Base-by-base conservation (phyloP, 352 stramenopile genomes). In the Vaucheria bursata region DNA sequence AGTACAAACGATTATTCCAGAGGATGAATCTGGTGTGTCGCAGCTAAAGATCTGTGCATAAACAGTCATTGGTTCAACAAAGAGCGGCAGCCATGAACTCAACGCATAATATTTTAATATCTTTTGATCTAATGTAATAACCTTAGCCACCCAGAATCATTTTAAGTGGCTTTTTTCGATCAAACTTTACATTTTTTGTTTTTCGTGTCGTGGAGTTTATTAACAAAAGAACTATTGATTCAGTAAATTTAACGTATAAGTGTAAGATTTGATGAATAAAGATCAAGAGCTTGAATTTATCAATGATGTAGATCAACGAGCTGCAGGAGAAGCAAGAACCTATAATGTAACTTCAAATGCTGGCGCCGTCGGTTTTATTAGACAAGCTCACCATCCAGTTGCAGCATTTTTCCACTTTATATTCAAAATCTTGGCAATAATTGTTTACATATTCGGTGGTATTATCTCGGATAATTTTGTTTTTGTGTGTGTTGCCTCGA, bases 401-500 rank as follows among this genome's bases (percentile, higher is more conserved):
- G 91, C 94, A 25, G 92, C 90, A 8, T 90, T 98, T 66, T 98
- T 98, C 86, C 95, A 98, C 79, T 78, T 98, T 32, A 75, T 98
- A 8, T 99, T 98, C 88, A 99, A 99, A 88, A 86, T 74, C 7
- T 71, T 95, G 37, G 93, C 95, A 29, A 76, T 98, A 34, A 87
- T 93, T 36, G 74, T 97, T 70, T 99, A 98, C 85, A 85, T 98
- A 31, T 96, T 98, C 77, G 92, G 92, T n/a, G 85, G 85, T 50
- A 85, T 94, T 50, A 79, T 85, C 18, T 86, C 84, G 69, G 74
- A 77, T 76, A 96, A 93, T 87, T 97, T 96, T 77, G 91, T 98
- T 45, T 96, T 97, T 78, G 90, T 97, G 75, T 98, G 96, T 33
- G 94, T 99, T 31, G 79, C 97, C 18, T 97, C 92, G 85, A 97